Evolutionary conservation across 225 moss, liverwort and hornwort species (phyloP), one percentile per base, ranked within the genome.

Genomic region (Straminergon stramineum): DNA sequence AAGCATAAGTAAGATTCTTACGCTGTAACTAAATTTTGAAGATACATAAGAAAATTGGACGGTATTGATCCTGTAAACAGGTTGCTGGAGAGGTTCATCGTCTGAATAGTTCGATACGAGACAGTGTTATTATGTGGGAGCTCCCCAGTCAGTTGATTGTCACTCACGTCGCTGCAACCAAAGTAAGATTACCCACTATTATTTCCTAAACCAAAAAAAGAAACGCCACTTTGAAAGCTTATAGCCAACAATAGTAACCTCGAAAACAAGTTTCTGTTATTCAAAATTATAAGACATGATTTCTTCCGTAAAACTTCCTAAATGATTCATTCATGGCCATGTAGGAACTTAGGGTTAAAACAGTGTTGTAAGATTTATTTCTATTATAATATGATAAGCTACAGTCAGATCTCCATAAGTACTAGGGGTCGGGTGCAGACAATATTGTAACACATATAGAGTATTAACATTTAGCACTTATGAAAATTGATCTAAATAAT

Each of bases 91-190:
- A 92, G 51, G 81, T 94, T 94, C 90, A 94, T 51, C 16, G 90
- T 92, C 77, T 94, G 92, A 76, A 94, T 90, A 23, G 94, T 94
- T 35, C 91, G 92, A 73, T 88, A 94, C 32, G 94, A 94, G 68
- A 91, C 34, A 37, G 41, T 53, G 84, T 90, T 90, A 39, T 94
- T 84, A 32, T 63, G 41, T 52, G 94, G 94, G 87, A 94, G 87
- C 84, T 39, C 52, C 58, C 94, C 94, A 13, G 87, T 71, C 5
- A 94, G 45, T 20, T 56, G 88, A 71, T 94, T 94, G 77, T 61
- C 90, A 90, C 94, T 94, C 77, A 94, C 73, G 76, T 94, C 94
- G 87, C 94, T 94, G 92, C 91, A 92, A 20, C 60, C 45, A 63
- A 70, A 87, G 71, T 15, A 51, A 60, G 43, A 71, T 73, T 58